Evolutionary conservation across 2,329 filamentous ascomycete genomes (phyloP).

Genomic region (Talaromyces sp.): DNA sequence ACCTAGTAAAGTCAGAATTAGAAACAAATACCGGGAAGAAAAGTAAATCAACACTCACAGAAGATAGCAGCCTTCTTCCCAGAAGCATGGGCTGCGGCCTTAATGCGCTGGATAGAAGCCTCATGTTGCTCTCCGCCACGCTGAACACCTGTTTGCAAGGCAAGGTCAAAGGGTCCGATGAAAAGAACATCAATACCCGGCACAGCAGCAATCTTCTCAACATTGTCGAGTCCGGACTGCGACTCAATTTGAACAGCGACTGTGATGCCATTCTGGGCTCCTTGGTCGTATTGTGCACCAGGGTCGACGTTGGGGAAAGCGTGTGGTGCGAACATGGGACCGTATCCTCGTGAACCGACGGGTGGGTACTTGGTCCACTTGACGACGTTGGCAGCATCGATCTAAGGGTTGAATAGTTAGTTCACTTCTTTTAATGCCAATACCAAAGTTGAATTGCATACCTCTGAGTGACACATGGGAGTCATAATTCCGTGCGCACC

Average conservation of each 20-base stretch:
- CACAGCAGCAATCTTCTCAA: constrained; percentile 48
- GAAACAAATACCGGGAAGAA: not conserved
- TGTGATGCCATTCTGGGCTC: constrained; percentile 35
- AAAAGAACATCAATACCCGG: constrained; percentile 46
- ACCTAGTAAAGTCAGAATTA: constrained; percentile 20
- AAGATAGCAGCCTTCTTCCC: constrained; percentile 48
- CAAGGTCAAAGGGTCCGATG: constrained; percentile 43
- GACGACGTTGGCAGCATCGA: constrained; percentile 34
- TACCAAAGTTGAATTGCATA: constrained; percentile 8
- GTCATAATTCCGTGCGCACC: constrained; percentile 43
- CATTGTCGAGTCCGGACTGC: constrained; percentile 43
- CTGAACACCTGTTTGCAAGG: constrained; percentile 42
- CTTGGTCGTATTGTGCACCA: constrained; percentile 35
- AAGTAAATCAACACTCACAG: constrained; percentile 29
- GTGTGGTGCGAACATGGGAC: constrained; percentile 39
- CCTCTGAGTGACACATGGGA: constrained; percentile 37
- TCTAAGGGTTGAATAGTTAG: constrained; percentile 12
- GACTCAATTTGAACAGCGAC: constrained; percentile 49
- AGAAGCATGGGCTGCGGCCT: constrained; percentile 36
- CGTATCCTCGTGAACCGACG: constrained; percentile 35
- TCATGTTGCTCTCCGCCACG: constrained; percentile 43
- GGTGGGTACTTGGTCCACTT: constrained; percentile 36
- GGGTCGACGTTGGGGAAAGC: constrained; percentile 30
- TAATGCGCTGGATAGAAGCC: constrained; percentile 41
- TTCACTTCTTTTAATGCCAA: not conserved